Evolutionary conservation across 2,329 filamentous ascomycete species (phyloP), one percentile per base, ranked within the genome.

Genomic region (Neonectria coccinea): DNA sequence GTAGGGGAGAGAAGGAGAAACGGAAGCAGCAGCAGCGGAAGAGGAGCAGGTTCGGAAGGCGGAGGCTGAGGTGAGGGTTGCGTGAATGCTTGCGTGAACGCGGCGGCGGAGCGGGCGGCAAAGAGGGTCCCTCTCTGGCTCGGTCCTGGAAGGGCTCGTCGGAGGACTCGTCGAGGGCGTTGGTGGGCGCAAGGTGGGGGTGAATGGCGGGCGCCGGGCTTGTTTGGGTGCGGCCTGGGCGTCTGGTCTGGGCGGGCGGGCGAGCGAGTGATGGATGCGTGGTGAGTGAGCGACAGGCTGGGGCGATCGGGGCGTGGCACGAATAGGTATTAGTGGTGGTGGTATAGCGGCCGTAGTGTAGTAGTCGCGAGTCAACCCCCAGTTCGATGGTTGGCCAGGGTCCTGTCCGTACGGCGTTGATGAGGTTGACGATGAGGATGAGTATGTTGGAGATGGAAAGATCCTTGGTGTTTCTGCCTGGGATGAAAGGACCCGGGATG

Each of bases 91-190:
- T 70, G 68, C 67, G 62, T 70, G 71, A 73, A 73, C 63, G 64
- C 66, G 62, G 70, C 66, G 65, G 69, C 70, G 72, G 70, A 74
- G 71, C 60, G 66, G 71, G 71, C 71, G 71, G 71, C 71, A 73
- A 73, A 71, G 60, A 63, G 60, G 60, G 55, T 54, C 60, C 45
- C 39, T 57, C 39, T 48, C 42, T 62, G 44, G 59, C 27, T 45
- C 41, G 59, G 54, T 58, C 50, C 31, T 51, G 48, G 48, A 51
- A 51, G 27, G 48, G 60, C 31, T 63, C 50, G 54, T 54, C 29
- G 59, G 55, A 56, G 42, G 41, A 50, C 60, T 56, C 60, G 71
- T 71, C 67, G 71, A 72, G 66, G 64, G 68, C 71, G 68, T 27
- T 59, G 60, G 55, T 59, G 60, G 50, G 55, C 39, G 51, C 54